These are phyloP conservation scores for Ogataea chonburiensis DNA, from an alignment of 805 yeast species.

Conservation along the genomic window DNA sequence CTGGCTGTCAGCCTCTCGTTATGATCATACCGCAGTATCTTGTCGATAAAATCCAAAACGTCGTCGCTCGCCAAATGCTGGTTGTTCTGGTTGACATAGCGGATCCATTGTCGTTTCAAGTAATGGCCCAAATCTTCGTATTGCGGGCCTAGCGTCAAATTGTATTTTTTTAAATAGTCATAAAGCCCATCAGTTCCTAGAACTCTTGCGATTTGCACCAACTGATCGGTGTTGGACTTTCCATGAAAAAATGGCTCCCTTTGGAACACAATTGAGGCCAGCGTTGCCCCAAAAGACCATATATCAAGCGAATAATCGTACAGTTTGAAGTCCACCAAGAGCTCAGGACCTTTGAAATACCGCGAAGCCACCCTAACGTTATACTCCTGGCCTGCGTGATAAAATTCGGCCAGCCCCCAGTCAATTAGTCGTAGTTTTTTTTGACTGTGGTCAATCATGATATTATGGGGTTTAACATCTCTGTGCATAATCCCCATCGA, in stretches of 20 bases:
- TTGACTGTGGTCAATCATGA: slow-evolving; percentile 84
- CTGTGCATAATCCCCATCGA: slow-evolving; percentile 96
- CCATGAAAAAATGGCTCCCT: slow-evolving; percentile 94
- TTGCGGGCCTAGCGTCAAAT: slow-evolving; percentile 67
- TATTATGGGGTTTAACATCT: slow-evolving; percentile 94
- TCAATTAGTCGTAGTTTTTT: slow-evolving; percentile 78
- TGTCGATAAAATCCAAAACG: slow-evolving; percentile 77
- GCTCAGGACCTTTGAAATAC: slow-evolving; percentile 91
- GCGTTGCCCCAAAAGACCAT: slow-evolving; percentile 93
- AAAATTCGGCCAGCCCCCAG: slow-evolving; percentile 96
- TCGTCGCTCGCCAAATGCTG: slow-evolving; percentile 66
- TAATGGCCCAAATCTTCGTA: slow-evolving; percentile 75
- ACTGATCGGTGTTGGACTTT: slow-evolving; percentile 84
- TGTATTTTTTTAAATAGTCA: slow-evolving; percentile 68
- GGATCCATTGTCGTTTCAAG: slow-evolving; percentile 82
- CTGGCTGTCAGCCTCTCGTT: slow-evolving; percentile 83
- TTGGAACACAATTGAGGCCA: slow-evolving; percentile 86
- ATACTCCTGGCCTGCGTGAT: slow-evolving; percentile 84
- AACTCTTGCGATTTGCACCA: slow-evolving; percentile 84
- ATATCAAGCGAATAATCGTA: slow-evolving; percentile 90
- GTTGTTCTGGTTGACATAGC: slow-evolving; percentile 71
- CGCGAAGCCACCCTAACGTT: slow-evolving; percentile 93
- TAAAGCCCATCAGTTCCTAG: slow-evolving; percentile 81
- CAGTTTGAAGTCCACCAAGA: slow-evolving; percentile 78
- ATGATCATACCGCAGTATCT: slow-evolving; percentile 80